Conservation (phyloP, 768 basidiomycete species). For the Gymnopilus junonius region DNA sequence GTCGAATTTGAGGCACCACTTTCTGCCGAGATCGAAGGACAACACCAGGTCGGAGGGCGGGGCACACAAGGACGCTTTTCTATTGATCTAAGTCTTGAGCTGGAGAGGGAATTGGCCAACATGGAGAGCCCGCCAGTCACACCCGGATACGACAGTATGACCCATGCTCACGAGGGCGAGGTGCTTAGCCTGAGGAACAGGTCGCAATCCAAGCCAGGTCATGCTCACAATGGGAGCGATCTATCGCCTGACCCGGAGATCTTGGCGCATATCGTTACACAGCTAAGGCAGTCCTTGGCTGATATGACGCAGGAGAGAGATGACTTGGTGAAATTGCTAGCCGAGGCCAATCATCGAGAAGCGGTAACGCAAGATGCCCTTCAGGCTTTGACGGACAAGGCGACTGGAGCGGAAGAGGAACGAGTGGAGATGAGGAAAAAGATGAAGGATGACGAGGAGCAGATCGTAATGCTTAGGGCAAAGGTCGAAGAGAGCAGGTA, state of each 20-base stretch:
- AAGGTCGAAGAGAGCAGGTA: constrained; percentile 91
- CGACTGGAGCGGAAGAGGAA: constrained; percentile 58
- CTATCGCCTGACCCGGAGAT: constrained; percentile 72
- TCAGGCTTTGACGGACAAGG: constrained; percentile 68
- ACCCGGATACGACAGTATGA: constrained; percentile 33
- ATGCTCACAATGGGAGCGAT: constrained; percentile 9
- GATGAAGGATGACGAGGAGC: constrained; percentile 75
- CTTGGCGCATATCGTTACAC: constrained; percentile 75
- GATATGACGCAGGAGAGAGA: constrained; percentile 76
- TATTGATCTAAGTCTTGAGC: constrained; percentile 80
- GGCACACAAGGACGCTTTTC: constrained; percentile 46
- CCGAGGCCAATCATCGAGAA: constrained; percentile 55
- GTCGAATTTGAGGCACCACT: constrained; percentile 45
- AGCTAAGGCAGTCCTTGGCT: constrained; percentile 67
- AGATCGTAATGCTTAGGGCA: constrained; percentile 72
- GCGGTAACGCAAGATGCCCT: constrained; percentile 67
- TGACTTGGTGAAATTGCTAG: constrained; percentile 57
- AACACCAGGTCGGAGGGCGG: constrained; percentile 14
- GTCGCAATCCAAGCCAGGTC: constrained; percentile 3
- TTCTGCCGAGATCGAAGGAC: constrained; percentile 27
- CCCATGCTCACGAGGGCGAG: not conserved
- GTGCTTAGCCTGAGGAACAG: not conserved
- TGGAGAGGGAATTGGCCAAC: constrained; percentile 72
- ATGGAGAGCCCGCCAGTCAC: constrained; percentile 62
- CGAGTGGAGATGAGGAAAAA: constrained; percentile 54